A percentile compares a stretch with the other conserved stretches of the same genome.
Conservation (phyloP, 192 early-diverging fungal genomes). For the Chytriomyces confervae region DNA sequence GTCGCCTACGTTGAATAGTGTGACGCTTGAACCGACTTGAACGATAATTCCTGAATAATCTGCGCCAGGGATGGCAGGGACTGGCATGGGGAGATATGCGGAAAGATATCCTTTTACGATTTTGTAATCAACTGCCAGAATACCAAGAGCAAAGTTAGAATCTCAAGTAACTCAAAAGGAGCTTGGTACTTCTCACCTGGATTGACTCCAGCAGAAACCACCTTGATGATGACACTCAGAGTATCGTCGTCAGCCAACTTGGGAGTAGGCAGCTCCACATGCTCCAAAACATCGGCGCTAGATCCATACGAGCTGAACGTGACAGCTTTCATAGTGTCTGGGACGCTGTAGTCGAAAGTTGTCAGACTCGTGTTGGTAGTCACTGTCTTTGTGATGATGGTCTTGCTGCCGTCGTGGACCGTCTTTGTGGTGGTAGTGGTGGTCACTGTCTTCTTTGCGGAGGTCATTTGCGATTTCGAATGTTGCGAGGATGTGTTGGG, state of each 20-base stretch:
- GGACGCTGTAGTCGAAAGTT: not conserved
- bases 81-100: not conserved
- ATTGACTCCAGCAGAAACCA: not conserved
- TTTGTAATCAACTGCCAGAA: conserved; percentile 36
- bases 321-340: not conserved
- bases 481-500: too few species aligned
- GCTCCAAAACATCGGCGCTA: conserved; percentile 6
- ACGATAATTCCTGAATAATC: conserved; percentile 36
- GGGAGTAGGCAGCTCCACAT: conserved; percentile 4
- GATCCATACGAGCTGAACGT: conserved; percentile 7
- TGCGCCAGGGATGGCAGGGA: conserved; percentile 40
- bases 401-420: too few species aligned
- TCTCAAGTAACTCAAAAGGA: too few species aligned
- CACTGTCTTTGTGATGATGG: too few species aligned
- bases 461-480: too few species aligned
- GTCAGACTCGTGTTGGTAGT: too few species aligned
- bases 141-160: too few species aligned
- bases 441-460: too few species aligned
- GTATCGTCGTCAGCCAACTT: not conserved
- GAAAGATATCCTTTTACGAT: conserved; percentile 24
- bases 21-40: conserved; percentile 14
- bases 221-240: conserved; percentile 16
- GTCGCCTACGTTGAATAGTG: conserved; percentile 23
- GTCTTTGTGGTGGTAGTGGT: too few species aligned
- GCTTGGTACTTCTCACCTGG: not conserved